These are phyloP conservation scores for Pterocarpus santalinus DNA, from an alignment of 306 rosid genomes.

Conservation along the genomic window DNA sequence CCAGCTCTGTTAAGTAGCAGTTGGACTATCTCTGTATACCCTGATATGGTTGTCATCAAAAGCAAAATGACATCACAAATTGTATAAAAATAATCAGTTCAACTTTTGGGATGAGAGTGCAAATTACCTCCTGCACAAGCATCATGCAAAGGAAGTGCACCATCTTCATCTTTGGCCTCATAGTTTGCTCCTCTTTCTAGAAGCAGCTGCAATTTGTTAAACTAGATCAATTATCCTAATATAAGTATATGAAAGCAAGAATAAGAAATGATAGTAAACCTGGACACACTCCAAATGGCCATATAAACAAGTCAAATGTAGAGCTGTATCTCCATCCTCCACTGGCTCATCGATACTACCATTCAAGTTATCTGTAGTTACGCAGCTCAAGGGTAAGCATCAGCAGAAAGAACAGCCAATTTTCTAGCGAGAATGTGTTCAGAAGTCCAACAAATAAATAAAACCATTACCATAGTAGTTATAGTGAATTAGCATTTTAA, in stretches of 20 bases:
- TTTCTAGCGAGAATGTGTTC: conserved; percentile 4
- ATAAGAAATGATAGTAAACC: conserved; percentile 51
- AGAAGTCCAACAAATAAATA: background rate
- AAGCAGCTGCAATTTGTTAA: conserved; percentile 65
- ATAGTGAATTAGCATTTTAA: background rate
- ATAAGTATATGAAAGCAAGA: background rate
- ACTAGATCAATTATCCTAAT: conserved; percentile 33
- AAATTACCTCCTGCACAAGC: conserved; percentile 93
- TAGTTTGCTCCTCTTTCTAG: conserved; percentile 85
- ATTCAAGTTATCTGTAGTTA: conserved; percentile 66
- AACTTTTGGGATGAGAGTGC: background rate
- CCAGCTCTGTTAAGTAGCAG: conserved; percentile 68
- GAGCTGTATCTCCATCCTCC: conserved; percentile 95
- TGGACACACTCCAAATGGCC: conserved; percentile 78
- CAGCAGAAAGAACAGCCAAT: conserved; percentile 31
- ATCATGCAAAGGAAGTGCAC: conserved; percentile 92
- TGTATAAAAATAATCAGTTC: background rate
- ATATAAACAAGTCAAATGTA: conserved; percentile 90
- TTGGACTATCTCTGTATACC: conserved; percentile 76
- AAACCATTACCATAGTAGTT: background rate
- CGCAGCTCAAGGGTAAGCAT: conserved; percentile 29
- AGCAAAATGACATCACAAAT: conserved; percentile 13
- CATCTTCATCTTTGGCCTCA: conserved; percentile 85
- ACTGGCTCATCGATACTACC: conserved; percentile 90
- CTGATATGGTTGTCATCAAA: conserved; percentile 51